Conservation (phyloP, 2,329 filamentous ascomycete species). For the Trichoderma hamatum region DNA sequence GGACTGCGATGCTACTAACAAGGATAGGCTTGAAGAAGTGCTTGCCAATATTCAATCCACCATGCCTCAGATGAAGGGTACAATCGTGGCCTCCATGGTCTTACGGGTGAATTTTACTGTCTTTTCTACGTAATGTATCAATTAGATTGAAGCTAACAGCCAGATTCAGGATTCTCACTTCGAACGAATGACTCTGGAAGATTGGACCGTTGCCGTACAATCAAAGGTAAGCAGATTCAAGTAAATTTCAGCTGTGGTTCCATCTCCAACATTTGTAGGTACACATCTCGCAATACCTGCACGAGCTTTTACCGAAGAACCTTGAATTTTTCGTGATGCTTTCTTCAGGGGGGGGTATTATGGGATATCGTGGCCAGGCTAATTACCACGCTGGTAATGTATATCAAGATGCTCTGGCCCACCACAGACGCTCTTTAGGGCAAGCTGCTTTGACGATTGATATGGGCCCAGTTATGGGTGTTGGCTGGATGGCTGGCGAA, state of each 20-base stretch:
- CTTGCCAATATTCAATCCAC: not conserved
- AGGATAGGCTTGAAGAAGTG: not conserved
- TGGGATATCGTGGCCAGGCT: constrained; percentile 42
- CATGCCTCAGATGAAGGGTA: too few relatives aligned
- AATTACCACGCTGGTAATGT: constrained; percentile 45
- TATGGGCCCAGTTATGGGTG: too few relatives aligned
- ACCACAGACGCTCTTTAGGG: not conserved
- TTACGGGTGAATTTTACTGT: too few relatives aligned
- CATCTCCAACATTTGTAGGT: not conserved
- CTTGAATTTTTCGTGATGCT: constrained; percentile 46
- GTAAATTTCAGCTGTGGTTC: not conserved
- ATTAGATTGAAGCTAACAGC: not conserved
- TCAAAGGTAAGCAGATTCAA: not conserved
- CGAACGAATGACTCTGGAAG: not conserved
- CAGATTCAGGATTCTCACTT: not conserved
- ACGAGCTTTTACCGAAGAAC: not conserved
- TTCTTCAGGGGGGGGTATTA: constrained; percentile 41
- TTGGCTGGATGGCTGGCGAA: too few relatives aligned
- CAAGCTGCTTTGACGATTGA: too few relatives aligned
- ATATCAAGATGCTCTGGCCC: constrained; percentile 38
- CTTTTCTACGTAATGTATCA: too few relatives aligned
- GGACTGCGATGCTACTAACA: not conserved
- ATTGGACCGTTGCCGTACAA: not conserved
- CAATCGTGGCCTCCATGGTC: too few relatives aligned
- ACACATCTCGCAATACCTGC: not conserved